These are phyloP conservation scores for Prunus padus DNA, from an alignment of 306 rosid genomes.

Conservation along the genomic window DNA sequence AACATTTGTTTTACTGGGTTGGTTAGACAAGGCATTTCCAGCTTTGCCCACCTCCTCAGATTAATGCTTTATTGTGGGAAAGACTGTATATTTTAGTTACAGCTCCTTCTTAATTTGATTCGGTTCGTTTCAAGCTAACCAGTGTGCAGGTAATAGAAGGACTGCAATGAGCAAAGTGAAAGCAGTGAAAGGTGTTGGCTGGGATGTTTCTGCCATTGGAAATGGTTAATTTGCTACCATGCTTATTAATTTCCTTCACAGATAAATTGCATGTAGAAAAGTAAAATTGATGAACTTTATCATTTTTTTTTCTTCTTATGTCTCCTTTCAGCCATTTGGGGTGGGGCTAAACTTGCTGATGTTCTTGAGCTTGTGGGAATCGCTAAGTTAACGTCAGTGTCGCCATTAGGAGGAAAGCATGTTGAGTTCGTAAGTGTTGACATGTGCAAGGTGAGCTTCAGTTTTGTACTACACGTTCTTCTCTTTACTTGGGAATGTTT, in stretches of 20 bases:
- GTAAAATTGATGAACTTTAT: not conserved
- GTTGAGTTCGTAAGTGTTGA: conserved; percentile 86
- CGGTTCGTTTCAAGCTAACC: conserved; percentile 25
- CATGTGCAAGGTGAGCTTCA: conserved; percentile 63
- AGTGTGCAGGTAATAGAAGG: conserved; percentile 96
- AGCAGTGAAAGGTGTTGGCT: conserved; percentile 81
- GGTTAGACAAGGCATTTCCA: no score
- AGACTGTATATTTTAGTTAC: not conserved
- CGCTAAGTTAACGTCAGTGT: conserved; percentile 46
- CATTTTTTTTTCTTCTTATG: no score
- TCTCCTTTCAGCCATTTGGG: conserved; percentile 70
- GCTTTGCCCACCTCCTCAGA: no score
- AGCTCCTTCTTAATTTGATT: not conserved
- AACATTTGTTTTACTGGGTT: not conserved
- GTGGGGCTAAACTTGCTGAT: conserved; percentile 80
- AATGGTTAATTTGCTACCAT: conserved; percentile 49
- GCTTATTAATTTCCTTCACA: not conserved
- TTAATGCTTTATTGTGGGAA: not conserved
- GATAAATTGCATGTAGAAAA: not conserved
- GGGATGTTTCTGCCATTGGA: conserved; percentile 93
- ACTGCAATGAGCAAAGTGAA: conserved; percentile 88
- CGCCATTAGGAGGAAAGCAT: conserved; percentile 77
- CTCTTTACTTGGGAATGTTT: not conserved
- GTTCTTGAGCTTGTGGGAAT: conserved; percentile 84
- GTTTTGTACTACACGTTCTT: not conserved